A percentile compares a stretch with the other conserved stretches of the same genome.
Conservation (phyloP, 2,329 filamentous ascomycete genomes). For the Diaporthe batatas region DNA sequence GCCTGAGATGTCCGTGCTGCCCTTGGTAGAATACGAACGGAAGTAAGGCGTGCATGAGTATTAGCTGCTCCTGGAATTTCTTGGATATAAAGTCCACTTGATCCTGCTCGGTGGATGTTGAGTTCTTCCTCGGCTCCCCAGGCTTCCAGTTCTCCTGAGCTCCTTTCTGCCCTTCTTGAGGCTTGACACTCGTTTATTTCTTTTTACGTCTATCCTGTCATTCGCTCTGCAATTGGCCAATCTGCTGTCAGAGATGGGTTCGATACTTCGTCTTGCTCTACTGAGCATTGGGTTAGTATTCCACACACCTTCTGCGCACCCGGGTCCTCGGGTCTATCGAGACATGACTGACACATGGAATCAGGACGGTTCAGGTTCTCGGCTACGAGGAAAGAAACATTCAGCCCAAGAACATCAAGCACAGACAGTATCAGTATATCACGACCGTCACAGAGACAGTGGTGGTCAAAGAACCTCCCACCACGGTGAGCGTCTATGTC, state of each 20-base stretch:
- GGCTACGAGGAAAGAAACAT: conserved; percentile 27
- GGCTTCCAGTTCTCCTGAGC: conserved; percentile 34
- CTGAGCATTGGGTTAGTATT: conserved; percentile 35
- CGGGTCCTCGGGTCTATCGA: background rate
- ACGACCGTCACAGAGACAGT: conserved; percentile 38
- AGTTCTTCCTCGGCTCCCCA: conserved; percentile 7
- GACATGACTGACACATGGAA: conserved; percentile 40
- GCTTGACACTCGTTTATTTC: conserved; percentile 36
- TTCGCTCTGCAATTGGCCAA: background rate
- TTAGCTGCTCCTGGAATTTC: background rate
- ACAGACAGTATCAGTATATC: conserved; percentile 36
- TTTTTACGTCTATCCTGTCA: conserved; percentile 13
- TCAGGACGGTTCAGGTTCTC: conserved; percentile 38
- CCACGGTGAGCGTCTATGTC: conserved; percentile 37
- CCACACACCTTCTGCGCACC: background rate
- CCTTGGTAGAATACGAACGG: conserved; percentile 34
- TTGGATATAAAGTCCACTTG: conserved; percentile 33
- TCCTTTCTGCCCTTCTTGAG: conserved; percentile 30
- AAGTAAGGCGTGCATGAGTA: background rate
- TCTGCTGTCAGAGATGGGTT: conserved; percentile 20
- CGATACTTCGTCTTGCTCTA: conserved; percentile 32
- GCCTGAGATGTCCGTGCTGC: conserved; percentile 9
- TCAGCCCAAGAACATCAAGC: conserved; percentile 29
- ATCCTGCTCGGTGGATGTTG: background rate
- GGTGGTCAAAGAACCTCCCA: conserved; percentile 30